Conservation (phyloP, 345 rosid genomes). For the Acer saccharum region DNA sequence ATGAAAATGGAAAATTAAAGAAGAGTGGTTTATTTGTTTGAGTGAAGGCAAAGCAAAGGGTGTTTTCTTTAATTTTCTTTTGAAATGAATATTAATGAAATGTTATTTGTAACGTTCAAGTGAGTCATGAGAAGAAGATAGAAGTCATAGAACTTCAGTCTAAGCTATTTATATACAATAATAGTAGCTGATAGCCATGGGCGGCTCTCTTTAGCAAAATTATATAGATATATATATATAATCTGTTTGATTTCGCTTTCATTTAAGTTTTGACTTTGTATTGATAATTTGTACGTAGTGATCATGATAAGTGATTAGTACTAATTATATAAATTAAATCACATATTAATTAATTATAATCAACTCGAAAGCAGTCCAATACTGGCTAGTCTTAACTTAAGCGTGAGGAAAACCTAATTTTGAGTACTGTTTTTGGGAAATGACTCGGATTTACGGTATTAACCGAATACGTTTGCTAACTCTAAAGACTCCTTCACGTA, state of each 20-base stretch:
- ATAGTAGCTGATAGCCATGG: not conserved
- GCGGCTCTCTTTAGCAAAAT: conserved; percentile 25
- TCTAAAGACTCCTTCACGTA: not conserved
- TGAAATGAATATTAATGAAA: not conserved
- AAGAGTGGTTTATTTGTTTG: conserved; percentile 13
- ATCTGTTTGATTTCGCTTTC: conserved; percentile 46
- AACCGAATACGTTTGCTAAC: not conserved
- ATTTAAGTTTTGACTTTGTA: conserved; percentile 26
- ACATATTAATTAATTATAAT: not conserved
- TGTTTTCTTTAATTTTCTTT: conserved; percentile 13
- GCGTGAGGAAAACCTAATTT: not conserved
- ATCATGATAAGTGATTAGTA: not conserved
- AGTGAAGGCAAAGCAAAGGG: conserved; percentile 17
- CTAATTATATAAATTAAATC: conserved; percentile 1
- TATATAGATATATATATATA: not conserved
- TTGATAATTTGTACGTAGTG: not conserved
- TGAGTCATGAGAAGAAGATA: conserved; percentile 20
- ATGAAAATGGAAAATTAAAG: not conserved
- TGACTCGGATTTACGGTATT: not conserved
- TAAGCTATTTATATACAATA: not conserved
- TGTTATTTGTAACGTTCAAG: conserved; percentile 29
- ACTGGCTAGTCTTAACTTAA: not conserved
- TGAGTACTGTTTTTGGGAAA: not conserved
- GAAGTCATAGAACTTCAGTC: not conserved
- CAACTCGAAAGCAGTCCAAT: not conserved